These are phyloP conservation scores for Spathaspora arborariae DNA, from an alignment of 805 yeast genomes.

Conservation along the genomic window DNA sequence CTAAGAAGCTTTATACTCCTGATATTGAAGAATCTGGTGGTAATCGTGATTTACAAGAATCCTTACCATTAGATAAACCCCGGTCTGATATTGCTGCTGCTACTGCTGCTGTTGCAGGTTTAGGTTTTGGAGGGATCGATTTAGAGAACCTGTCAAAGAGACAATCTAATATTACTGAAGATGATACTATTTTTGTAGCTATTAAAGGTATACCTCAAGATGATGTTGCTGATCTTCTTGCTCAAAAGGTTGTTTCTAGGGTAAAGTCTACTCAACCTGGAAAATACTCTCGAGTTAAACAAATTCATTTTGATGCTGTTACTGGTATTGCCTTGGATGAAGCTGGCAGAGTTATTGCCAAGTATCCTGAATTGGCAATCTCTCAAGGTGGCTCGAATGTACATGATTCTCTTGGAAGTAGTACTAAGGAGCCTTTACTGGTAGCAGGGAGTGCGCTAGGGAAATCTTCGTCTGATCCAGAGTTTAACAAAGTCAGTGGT, in stretches of 20 bases:
- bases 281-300: conserved; percentile 16
- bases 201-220: conserved; percentile 26
- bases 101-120: conserved; percentile 2
- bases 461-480: not conserved
- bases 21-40: not conserved
- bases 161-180: not conserved
- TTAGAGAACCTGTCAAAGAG: not conserved
- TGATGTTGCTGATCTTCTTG: conserved; percentile 23
- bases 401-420: not conserved
- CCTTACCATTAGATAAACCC: not conserved
- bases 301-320: conserved; percentile 25
- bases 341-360: conserved; percentile 15
- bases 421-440: not conserved
- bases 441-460: not conserved
- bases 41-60: not conserved
- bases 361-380: conserved; percentile 7
- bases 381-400: not conserved
- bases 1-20: conserved; percentile 28
- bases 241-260: conserved; percentile 21
- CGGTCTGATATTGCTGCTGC: conserved; percentile 1
- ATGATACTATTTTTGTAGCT: conserved; percentile 22
- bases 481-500: too few relatives aligned
- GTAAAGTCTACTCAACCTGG: conserved; percentile 21
- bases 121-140: not conserved
- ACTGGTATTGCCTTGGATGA: conserved; percentile 29